These are phyloP conservation scores for Talaromyces atroroseus DNA, from an alignment of 2,329 filamentous ascomycete genomes.

Conservation along the genomic window DNA sequence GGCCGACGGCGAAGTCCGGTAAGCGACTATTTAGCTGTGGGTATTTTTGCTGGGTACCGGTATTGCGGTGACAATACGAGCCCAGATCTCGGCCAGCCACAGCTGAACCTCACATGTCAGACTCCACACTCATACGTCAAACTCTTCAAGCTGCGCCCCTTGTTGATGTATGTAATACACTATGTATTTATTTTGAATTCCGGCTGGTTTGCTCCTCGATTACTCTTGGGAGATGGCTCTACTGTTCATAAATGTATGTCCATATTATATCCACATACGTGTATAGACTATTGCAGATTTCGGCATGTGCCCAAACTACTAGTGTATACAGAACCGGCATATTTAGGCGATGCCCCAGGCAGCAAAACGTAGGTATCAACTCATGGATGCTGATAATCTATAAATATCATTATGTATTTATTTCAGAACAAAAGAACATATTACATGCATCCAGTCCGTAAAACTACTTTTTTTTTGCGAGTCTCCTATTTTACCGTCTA, in stretches of 20 bases:
- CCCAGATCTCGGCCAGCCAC: too few species aligned
- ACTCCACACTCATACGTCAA: neutral
- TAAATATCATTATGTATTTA: constrained; percentile 11
- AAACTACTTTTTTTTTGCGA: constrained; percentile 7
- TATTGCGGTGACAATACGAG: neutral
- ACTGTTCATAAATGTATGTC: too few species aligned
- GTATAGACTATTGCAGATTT: too few species aligned
- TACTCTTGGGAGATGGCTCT: too few species aligned
- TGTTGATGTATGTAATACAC: too few species aligned
- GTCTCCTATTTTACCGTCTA: constrained; percentile 50
- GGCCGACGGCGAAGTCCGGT: neutral
- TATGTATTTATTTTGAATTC: too few species aligned
- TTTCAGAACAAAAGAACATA: constrained; percentile 3
- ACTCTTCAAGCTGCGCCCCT: too few species aligned
- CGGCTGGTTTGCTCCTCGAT: too few species aligned
- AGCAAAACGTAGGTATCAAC: too few species aligned
- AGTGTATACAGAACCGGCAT: too few species aligned
- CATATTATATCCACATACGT: too few species aligned
- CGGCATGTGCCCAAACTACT: too few species aligned
- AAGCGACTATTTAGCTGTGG: neutral
- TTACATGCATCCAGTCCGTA: constrained; percentile 8
- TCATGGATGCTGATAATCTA: neutral
- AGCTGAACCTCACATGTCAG: neutral
- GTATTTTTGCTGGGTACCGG: neutral
- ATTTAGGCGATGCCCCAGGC: neutral